Evolutionary conservation across 2,329 filamentous ascomycete species (phyloP).

Genomic region (Aureobasidium sp.): DNA sequence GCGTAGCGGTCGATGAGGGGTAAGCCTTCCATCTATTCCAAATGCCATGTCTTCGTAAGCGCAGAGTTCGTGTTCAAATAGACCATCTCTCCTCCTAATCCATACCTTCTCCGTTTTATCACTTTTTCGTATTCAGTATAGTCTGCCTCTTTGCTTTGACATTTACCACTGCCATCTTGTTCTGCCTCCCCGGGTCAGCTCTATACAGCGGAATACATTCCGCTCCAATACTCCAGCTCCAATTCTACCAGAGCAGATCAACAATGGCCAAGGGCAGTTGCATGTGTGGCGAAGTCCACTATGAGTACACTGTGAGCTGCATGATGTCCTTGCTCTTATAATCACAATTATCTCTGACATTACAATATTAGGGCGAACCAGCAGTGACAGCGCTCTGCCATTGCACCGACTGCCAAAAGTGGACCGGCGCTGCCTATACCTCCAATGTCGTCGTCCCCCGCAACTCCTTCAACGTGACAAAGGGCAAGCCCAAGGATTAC

Average conservation of each 20-base stretch:
- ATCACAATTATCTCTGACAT: not conserved
- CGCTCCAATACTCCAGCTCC: not conserved
- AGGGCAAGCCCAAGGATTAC: slow-evolving; percentile 44
- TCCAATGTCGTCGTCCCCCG: slow-evolving; percentile 48
- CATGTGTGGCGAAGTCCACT: slow-evolving; percentile 26
- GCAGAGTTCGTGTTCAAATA: not conserved
- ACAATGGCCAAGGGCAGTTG: slow-evolving; percentile 27
- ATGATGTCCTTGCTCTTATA: not conserved
- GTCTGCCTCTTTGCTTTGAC: not conserved
- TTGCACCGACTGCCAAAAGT: slow-evolving; percentile 49
- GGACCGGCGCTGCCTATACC: slow-evolving; percentile 49
- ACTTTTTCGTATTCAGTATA: not conserved
- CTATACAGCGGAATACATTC: not conserved
- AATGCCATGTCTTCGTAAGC: not conserved
- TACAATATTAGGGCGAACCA: slow-evolving; percentile 32
- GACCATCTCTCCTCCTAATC: not conserved
- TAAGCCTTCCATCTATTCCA: not conserved
- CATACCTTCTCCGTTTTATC: not conserved
- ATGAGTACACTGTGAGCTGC: slow-evolving; percentile 25
- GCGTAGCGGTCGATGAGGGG: slow-evolving; percentile 7
- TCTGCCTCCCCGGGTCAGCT: not conserved
- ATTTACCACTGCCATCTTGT: not conserved
- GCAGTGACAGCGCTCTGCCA: slow-evolving; percentile 45
- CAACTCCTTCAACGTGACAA: slow-evolving; percentile 42
- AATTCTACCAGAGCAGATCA: not conserved